phyloP scores from a whole-genome alignment of 2,329 filamentous ascomycete genomes.

The Fusarium newnesense region DNA sequence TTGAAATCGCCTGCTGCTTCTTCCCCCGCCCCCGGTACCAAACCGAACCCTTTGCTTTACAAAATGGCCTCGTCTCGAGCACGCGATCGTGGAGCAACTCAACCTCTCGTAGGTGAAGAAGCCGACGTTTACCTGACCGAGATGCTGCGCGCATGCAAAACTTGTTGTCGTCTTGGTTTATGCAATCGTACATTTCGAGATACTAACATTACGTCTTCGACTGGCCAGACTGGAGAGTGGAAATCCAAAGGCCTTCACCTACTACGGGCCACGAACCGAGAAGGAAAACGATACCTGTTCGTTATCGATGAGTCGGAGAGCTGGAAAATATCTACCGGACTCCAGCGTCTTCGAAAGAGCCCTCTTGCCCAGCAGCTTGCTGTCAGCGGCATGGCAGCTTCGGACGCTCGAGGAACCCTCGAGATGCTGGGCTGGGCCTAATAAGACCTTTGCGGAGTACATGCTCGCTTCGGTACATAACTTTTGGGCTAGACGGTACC shows the following conservation, averaged over 20 bases:
- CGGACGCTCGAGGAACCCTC: constrained; percentile 65
- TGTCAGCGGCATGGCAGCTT: constrained; percentile 64
- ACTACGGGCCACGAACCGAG: constrained; percentile 71
- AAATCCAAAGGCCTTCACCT: constrained; percentile 68
- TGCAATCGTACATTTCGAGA: constrained; percentile 57
- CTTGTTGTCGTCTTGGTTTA: constrained; percentile 67
- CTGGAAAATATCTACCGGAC: constrained; percentile 73
- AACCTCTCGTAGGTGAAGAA: constrained; percentile 69
- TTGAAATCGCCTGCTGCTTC: constrained; percentile 58
- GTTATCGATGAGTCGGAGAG: constrained; percentile 71
- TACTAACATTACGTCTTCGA: constrained; percentile 54
- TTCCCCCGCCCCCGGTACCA: constrained; percentile 52
- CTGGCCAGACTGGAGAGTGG: constrained; percentile 63
- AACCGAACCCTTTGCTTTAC: constrained; percentile 56
- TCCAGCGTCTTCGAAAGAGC: constrained; percentile 70
- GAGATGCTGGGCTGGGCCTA: constrained; percentile 67
- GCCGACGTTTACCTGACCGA: constrained; percentile 72
- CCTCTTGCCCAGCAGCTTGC: constrained; percentile 69
- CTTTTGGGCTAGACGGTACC: constrained; percentile 37
- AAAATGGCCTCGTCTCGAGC: constrained; percentile 59
- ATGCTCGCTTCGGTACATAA: constrained; percentile 42
- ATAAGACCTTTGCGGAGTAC: constrained; percentile 28
- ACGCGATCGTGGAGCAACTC: constrained; percentile 61
- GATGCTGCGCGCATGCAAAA: constrained; percentile 72
- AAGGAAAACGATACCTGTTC: constrained; percentile 74